phyloP scores from a whole-genome alignment of 208 protist species.

The Leishmania aethiopica region DNA sequence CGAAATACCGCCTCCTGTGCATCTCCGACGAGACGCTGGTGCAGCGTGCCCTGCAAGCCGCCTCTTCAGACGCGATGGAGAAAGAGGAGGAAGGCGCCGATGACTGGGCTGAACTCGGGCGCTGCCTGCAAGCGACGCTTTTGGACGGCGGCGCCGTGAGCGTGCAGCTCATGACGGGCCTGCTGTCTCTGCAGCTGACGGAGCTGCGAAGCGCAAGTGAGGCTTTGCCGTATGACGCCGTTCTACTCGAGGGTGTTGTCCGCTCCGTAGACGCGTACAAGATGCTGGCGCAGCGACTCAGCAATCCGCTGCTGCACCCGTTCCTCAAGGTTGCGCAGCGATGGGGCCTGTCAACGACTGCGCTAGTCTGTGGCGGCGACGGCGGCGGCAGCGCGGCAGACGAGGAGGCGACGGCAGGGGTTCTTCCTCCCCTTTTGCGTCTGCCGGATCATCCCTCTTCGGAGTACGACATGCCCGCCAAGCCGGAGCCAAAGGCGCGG shows the following conservation, averaged over 20 bases:
- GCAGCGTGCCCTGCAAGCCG: slow-evolving; percentile 42
- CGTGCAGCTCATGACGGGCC: slow-evolving; percentile 38
- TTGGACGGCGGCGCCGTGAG: slow-evolving; percentile 51
- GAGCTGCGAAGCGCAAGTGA: slow-evolving; percentile 32
- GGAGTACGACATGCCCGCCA: slow-evolving; percentile 32
- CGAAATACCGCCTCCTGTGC: slow-evolving; percentile 47
- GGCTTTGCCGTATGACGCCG: slow-evolving; percentile 31
- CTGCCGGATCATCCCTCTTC: slow-evolving; percentile 18
- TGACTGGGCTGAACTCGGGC: slow-evolving; percentile 47
- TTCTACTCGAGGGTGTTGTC: slow-evolving; percentile 75
- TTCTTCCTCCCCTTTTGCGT: slow-evolving; percentile 23
- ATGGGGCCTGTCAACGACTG: slow-evolving; percentile 5
- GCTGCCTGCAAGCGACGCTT: slow-evolving; percentile 41
- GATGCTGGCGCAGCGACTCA: slow-evolving; percentile 27
- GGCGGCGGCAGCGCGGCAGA: slow-evolving; percentile 7
- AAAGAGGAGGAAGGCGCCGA: not conserved
- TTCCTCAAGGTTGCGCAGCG: slow-evolving; percentile 7
- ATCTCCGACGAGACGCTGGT: slow-evolving; percentile 65
- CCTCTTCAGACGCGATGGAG: not conserved
- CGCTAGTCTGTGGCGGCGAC: not conserved
- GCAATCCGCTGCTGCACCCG: slow-evolving; percentile 22
- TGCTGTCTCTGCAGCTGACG: slow-evolving; percentile 56
- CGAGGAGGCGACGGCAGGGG: not conserved
- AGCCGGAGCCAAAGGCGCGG: slow-evolving; percentile 57
- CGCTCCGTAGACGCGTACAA: slow-evolving; percentile 41